Evolutionary conservation across 176 grass and related monocot species (phyloP).

Genomic region (Elymus sibiricus): DNA sequence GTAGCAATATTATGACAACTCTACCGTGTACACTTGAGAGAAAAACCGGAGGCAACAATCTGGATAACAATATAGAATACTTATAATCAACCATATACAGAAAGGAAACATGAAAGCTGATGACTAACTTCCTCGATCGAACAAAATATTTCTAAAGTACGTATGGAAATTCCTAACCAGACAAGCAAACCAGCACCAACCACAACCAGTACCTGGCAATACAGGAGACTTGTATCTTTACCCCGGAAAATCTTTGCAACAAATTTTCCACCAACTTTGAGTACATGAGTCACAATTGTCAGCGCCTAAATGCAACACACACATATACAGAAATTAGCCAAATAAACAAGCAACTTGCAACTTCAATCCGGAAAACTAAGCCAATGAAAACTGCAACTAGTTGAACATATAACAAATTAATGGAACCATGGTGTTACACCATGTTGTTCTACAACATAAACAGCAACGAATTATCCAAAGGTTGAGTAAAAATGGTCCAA

Average conservation of each 20-base stretch:
- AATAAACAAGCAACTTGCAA: slow-evolving; percentile 6
- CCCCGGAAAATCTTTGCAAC: slow-evolving; percentile 93
- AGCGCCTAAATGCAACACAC: slow-evolving; percentile 58
- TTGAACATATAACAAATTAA: neutral
- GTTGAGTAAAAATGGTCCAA: neutral
- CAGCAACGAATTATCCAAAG: neutral
- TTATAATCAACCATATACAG: neutral
- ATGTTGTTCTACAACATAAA: neutral
- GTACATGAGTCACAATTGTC: slow-evolving; percentile 91
- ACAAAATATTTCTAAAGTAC: neutral
- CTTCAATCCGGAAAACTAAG: slow-evolving; percentile 16
- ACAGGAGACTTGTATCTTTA: slow-evolving; percentile 95
- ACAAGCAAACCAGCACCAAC: slow-evolving; percentile 28
- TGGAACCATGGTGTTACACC: neutral
- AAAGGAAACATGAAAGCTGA: neutral
- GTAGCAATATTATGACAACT: neutral
- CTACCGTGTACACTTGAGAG: neutral
- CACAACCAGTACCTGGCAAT: slow-evolving; percentile 71
- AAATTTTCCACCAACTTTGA: slow-evolving; percentile 91
- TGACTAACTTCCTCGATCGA: neutral
- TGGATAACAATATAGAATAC: neutral
- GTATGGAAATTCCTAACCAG: neutral
- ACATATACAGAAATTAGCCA: slow-evolving; percentile 26
- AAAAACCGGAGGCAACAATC: neutral
- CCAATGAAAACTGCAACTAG: neutral